Evolutionary conservation across 1,284 basidiomycete species (phyloP), one percentile per base, ranked within the genome.

Genomic region (Leccinum solheimii): DNA sequence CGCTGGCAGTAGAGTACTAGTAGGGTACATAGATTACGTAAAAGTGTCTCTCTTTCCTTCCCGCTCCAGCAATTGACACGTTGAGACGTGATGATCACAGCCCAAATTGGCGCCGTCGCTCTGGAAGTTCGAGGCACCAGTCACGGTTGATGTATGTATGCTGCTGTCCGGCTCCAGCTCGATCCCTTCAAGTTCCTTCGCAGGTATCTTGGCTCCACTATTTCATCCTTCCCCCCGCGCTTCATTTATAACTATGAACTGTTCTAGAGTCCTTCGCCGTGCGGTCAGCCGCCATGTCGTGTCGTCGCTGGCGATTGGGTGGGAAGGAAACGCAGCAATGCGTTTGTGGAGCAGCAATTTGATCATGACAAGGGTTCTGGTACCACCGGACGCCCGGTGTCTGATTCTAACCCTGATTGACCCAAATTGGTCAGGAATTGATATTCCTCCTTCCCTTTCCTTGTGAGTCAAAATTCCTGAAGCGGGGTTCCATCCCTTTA

Each of bases 401-500:
- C 32, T 6, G 53, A 30, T 49, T 34, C 38, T 49, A 49, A 49
- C 48, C 53, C 62, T 57, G 52, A 67, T 62, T 65, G 55, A 21
- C 66, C 50, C 36, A 57, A 51, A 53, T 16, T 10, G 6, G 50
- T 56, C 11, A 61, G 19, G 21, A 57, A 21, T 26, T 21, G 14
- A 26, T 48, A 13, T 48, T 49, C 21, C 48, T 49, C 48, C 23
- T 48, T 49, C 48, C 23, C 23, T 13, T 52, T 30, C 43, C 32
- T 27, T n/a, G 50, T 34, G 23, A 55, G 53, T 49, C 21, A 30
- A 62, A 51, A 58, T 48, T 10, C 27, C 40, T 45, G 16, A 48
- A 58, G 57, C n/a, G 26, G 51, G 50, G 36, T 53, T 45, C 21
- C 13, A 34, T 34, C 54, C 54, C 49, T 51, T 36, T 62, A 56